phyloP scores from a whole-genome alignment of 2,329 filamentous ascomycete species.

The Neonectria punicea region DNA sequence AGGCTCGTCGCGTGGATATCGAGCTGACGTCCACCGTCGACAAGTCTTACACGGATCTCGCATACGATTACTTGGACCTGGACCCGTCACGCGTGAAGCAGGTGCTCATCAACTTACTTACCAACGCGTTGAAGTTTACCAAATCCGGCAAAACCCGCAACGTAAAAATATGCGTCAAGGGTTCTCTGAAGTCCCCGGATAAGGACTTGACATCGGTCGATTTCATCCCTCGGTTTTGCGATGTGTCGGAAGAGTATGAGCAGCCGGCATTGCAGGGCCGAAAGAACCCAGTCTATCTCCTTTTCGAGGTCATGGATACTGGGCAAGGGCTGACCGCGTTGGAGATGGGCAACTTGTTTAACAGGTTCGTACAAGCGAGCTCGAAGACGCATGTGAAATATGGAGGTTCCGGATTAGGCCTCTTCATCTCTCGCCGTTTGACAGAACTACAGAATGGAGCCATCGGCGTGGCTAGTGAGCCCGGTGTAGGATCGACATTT shows the following conservation, averaged over 20 bases:
- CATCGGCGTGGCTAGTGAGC: conserved; percentile 77
- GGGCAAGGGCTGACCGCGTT: conserved; percentile 77
- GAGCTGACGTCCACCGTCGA: conserved; percentile 72
- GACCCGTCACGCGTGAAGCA: conserved; percentile 82
- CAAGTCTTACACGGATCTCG: conserved; percentile 66
- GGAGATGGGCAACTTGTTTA: conserved; percentile 80
- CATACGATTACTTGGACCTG: conserved; percentile 72
- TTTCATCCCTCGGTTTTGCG: conserved; percentile 68
- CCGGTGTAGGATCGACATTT: conserved; percentile 78
- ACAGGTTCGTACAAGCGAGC: conserved; percentile 82
- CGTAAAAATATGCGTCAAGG: conserved; percentile 61
- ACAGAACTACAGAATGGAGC: conserved; percentile 84
- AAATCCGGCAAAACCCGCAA: conserved; percentile 68
- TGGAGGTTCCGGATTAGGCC: conserved; percentile 79
- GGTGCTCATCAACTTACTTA: conserved; percentile 82
- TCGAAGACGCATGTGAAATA: conserved; percentile 82
- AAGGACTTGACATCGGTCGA: conserved; percentile 60
- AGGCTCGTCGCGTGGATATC: conserved; percentile 76
- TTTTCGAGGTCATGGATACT: conserved; percentile 81
- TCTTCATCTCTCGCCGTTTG: conserved; percentile 83
- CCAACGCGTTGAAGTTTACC: conserved; percentile 87
- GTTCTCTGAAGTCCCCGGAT: conserved; percentile 52
- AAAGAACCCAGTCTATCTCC: conserved; percentile 68
- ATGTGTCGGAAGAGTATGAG: conserved; percentile 53
- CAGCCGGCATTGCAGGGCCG: conserved; percentile 46